Base-by-base conservation (phyloP, 208 protist genomes). In the Trypanosoma lewisi region DNA sequence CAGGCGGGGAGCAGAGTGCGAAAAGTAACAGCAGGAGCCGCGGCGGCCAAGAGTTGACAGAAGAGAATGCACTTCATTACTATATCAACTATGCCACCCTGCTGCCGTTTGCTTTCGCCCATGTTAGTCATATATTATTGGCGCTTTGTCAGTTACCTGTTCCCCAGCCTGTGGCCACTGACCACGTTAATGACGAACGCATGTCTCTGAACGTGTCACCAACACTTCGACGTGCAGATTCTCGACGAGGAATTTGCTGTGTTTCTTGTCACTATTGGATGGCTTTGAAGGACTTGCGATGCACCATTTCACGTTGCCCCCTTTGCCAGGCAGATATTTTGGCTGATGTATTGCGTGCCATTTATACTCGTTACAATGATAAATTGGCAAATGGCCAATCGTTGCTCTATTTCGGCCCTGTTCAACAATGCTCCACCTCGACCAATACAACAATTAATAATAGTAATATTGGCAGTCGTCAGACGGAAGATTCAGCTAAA, bases 11-110 rank as follows among this genome's bases (percentile, higher is more conserved):
- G 33, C 14, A 39, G 19, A 11, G 16, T 28, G 49, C 27, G 9
- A 68, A 60, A 21, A n/a, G 0, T 23, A 47, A 1, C 30, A 45
- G 54, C 14, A 70, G 75, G 21, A 62, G 44, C 19, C 11, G 54
- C 49, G 21, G 34, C 14, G 53, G 59, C 8, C 62, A 66, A 14
- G 68, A 70, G 12, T 45, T 16, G 30, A 50, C 62, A n/a, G 63
- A 70, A 41, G 70, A 63, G 34, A 60, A 37, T 28, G 62, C 75
- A 31, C 37, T 76, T 30, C 80, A 76, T 21, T 80, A 90, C 31
- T 93, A 80, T 61, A 71, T 95, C 30, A 93, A 95, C 64, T 95
- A 89, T 75, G 78, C 85, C 44, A 70, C 73, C 0, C 33, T 91
- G 2, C 50, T 95, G 12, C 79, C 83, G 12, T 63, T 85, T 39